These are phyloP conservation scores for Phytophthora fragariae DNA, from an alignment of 352 stramenopile genomes.

Conservation along the genomic window DNA sequence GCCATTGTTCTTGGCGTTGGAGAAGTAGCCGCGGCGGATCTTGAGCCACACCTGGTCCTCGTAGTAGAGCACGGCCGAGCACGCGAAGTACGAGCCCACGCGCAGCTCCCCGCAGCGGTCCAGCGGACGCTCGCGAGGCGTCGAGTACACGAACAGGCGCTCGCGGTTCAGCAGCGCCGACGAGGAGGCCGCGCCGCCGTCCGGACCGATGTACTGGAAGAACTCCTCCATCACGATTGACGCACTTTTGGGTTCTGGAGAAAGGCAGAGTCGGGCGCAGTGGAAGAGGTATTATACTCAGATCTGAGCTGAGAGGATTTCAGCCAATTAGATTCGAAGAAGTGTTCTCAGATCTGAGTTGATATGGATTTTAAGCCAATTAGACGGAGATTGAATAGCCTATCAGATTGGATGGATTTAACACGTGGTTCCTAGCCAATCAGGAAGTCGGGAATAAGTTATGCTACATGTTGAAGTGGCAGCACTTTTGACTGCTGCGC, in stretches of 20 bases:
- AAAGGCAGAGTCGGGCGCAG: too few relatives aligned
- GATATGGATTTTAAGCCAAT: not conserved
- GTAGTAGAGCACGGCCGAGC: slow-evolving; percentile 58
- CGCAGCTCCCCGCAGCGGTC: slow-evolving; percentile 69
- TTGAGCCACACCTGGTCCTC: slow-evolving; percentile 79
- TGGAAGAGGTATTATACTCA: too few relatives aligned
- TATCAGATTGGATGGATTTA: too few relatives aligned
- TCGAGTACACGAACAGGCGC: slow-evolving; percentile 70
- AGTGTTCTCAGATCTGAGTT: slow-evolving; percentile 22
- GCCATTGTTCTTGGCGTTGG: slow-evolving; percentile 71
- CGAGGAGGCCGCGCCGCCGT: slow-evolving; percentile 27
- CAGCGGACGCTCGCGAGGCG: slow-evolving; percentile 63
- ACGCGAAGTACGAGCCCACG: slow-evolving; percentile 75
- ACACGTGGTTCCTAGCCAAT: not conserved
- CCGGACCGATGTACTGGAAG: slow-evolving; percentile 70
- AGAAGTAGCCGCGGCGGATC: slow-evolving; percentile 80
- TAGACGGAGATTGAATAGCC: too few relatives aligned
- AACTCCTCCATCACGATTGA: slow-evolving; percentile 66
- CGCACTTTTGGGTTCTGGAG: too few relatives aligned
- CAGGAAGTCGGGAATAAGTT: not conserved
- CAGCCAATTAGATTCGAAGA: too few relatives aligned
- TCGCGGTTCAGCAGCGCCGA: slow-evolving; percentile 47
- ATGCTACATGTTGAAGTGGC: slow-evolving; percentile 13
- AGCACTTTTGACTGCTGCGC: too few relatives aligned
- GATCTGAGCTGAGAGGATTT: too few relatives aligned